These are phyloP conservation scores for Sphaerulina vaccinii DNA, from an alignment of 2,329 filamentous ascomycete species.

Conservation along the genomic window DNA sequence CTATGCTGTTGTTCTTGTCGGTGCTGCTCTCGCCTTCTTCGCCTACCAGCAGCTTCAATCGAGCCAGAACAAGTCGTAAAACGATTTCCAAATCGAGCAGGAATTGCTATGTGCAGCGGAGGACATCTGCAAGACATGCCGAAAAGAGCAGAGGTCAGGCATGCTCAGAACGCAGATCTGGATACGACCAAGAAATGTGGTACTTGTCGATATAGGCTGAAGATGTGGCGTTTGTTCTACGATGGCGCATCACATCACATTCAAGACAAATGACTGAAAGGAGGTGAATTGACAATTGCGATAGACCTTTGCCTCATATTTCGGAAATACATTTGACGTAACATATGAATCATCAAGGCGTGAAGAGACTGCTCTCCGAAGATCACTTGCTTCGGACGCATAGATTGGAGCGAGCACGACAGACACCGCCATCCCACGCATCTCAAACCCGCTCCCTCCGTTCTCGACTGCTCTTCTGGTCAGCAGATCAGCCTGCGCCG, in stretches of 20 bases:
- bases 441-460: too few relatives aligned
- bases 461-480: too few relatives aligned
- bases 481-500: too few relatives aligned
- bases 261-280: not conserved
- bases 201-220: not conserved
- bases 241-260: not conserved
- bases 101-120: too few relatives aligned
- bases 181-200: not conserved
- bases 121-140: not conserved
- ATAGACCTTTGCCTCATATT: not conserved
- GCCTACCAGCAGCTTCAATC: constrained; percentile 83
- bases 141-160: not conserved
- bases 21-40: constrained; percentile 72
- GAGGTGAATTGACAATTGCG: not conserved
- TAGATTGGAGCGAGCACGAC: too few relatives aligned
- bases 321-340: not conserved
- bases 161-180: not conserved
- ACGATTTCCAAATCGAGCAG: too few relatives aligned
- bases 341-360: not conserved
- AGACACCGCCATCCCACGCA: too few relatives aligned
- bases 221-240: not conserved
- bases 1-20: constrained; percentile 77
- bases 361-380: too few relatives aligned
- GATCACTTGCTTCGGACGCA: too few relatives aligned
- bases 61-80: constrained; percentile 40